phyloP scores from a whole-genome alignment of 768 basidiomycete genomes.

The Cystobasidium tubakii region DNA sequence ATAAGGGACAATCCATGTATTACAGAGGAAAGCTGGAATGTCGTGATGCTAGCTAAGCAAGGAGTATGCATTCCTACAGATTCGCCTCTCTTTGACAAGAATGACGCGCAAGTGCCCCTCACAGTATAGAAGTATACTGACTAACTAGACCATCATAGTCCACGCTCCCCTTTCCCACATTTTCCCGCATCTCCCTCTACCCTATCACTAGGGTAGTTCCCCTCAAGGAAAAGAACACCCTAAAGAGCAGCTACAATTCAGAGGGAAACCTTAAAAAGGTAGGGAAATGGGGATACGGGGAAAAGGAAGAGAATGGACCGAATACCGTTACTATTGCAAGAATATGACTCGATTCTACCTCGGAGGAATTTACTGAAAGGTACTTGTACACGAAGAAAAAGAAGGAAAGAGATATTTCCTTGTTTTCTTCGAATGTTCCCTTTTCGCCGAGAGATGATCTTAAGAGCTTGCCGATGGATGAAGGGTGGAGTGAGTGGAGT shows the following conservation, averaged over 20 bases:
- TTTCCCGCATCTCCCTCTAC: background rate
- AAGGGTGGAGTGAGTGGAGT: background rate
- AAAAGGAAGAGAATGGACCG: background rate
- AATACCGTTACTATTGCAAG: slow-evolving; percentile 18
- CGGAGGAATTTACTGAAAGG: slow-evolving; percentile 5
- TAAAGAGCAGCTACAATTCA: background rate
- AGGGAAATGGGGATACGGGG: background rate
- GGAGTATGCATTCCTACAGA: background rate
- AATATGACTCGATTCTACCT: slow-evolving; percentile 36
- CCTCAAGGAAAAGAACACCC: background rate
- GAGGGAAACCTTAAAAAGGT: no score
- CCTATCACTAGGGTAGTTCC: background rate
- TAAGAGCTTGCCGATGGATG: slow-evolving; percentile 30
- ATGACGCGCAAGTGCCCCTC: background rate
- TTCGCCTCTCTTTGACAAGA: background rate
- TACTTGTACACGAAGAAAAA: background rate
- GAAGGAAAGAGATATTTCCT: background rate
- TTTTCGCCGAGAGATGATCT: slow-evolving; percentile 35
- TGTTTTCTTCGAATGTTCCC: background rate
- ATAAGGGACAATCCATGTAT: background rate
- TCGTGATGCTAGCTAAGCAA: slow-evolving; percentile 20
- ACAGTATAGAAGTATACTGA: background rate
- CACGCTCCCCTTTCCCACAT: background rate
- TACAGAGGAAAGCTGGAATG: background rate
- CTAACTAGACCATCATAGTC: background rate